phyloP scores from a whole-genome alignment of 2,329 filamentous ascomycete species.

The Fusarium sulawesiense region DNA sequence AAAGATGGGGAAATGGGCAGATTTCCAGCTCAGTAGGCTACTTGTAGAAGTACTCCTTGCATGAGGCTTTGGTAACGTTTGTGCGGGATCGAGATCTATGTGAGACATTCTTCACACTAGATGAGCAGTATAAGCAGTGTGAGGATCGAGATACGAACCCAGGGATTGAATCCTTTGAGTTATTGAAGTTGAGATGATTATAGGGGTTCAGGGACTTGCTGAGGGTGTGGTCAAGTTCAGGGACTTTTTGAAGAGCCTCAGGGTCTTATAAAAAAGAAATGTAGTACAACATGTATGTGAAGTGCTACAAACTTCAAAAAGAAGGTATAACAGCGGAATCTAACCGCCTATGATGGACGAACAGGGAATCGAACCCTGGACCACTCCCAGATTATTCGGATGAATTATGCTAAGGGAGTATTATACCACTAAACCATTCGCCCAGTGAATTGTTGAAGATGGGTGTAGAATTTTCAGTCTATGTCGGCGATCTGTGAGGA shows the following conservation, averaged over 20 bases:
- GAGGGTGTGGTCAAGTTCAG: not conserved
- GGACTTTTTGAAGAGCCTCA: not conserved
- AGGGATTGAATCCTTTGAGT: not conserved
- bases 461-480: fast-evolving
- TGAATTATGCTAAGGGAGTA: slow-evolving; percentile 49
- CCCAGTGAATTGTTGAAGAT: slow-evolving; percentile 27
- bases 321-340: slow-evolving; percentile 26
- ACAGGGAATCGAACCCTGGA: slow-evolving; percentile 52
- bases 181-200: not conserved
- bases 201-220: not conserved
- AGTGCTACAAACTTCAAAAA: not conserved
- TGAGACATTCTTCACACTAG: not conserved
- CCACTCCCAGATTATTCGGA: slow-evolving; percentile 46
- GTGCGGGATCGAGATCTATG: slow-evolving; percentile 21
- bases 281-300: not conserved
- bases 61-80: slow-evolving; percentile 8
- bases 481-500: not conserved
- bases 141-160: not conserved
- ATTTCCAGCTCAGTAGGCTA: not conserved
- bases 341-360: slow-evolving; percentile 46
- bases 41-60: slow-evolving; percentile 25
- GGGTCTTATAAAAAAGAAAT: not conserved
- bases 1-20: slow-evolving; percentile 24
- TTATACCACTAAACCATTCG: slow-evolving; percentile 52
- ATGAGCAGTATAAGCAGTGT: not conserved